These are phyloP conservation scores for Trichophyton benhamiae DNA, from an alignment of 2,329 filamentous ascomycete species.

Conservation along the genomic window DNA sequence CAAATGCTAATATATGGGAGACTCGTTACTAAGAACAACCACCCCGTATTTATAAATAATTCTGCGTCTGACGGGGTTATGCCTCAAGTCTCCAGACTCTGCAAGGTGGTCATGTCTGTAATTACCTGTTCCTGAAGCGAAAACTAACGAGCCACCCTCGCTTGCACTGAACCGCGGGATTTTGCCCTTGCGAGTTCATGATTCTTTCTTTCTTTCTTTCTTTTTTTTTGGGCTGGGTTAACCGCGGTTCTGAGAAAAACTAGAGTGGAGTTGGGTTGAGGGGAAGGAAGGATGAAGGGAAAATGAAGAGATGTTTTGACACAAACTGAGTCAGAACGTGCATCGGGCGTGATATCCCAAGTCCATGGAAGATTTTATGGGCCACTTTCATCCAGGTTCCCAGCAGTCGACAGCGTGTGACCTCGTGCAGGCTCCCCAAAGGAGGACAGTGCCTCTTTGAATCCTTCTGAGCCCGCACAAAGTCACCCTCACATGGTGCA, in stretches of 20 bases:
- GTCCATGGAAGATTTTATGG: not conserved
- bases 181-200: too few relatives aligned
- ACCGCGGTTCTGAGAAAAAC: not conserved
- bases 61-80: not conserved
- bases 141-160: not conserved
- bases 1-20: not conserved
- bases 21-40: not conserved
- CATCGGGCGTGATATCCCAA: not conserved
- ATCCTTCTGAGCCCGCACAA: not conserved
- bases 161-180: not conserved
- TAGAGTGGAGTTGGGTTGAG: not conserved
- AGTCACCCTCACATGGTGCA: constrained; percentile 2
- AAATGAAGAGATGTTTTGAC: not conserved
- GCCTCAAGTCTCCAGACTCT: not conserved
- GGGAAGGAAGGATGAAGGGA: constrained; percentile 2
- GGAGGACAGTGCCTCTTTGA: not conserved
- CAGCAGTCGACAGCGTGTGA: not conserved
- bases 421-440: not conserved
- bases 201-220: too few relatives aligned
- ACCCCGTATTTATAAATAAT: not conserved
- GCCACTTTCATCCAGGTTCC: not conserved
- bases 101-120: not conserved
- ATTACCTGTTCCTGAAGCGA: constrained; percentile 2
- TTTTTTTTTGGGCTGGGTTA: not conserved
- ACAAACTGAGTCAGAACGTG: constrained; percentile 4